Conservation (phyloP, 1,284 basidiomycete species). For the Pyrrhoderma lamaoense region DNA sequence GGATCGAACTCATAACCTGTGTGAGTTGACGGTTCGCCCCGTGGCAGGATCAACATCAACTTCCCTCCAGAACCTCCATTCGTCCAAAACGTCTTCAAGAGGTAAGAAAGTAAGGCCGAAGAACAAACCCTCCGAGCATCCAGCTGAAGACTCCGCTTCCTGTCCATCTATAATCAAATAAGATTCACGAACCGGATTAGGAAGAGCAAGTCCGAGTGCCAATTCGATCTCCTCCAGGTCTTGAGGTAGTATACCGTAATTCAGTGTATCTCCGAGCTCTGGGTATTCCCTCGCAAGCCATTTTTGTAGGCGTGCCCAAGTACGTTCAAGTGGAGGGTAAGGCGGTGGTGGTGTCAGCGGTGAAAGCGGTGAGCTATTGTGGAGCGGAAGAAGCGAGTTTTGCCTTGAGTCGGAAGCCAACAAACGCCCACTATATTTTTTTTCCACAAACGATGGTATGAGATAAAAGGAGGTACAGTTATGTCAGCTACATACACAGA, state of each 20-base stretch:
- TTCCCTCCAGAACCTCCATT: constrained; percentile 91
- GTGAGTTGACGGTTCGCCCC: constrained; percentile 63
- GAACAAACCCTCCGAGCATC: constrained; percentile 83
- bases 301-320: constrained; percentile 72
- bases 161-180: constrained; percentile 81
- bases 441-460: too few species aligned
- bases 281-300: constrained; percentile 81
- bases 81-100: constrained; percentile 83
- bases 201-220: constrained; percentile 75
- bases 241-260: constrained; percentile 72
- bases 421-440: constrained; percentile 18
- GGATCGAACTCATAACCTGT: constrained; percentile 83
- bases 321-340: constrained; percentile 70
- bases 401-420: constrained; percentile 41
- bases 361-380: constrained; percentile 30
- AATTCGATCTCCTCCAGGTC: constrained; percentile 74
- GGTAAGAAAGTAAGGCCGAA: constrained; percentile 81
- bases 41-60: constrained; percentile 81
- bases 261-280: constrained; percentile 86
- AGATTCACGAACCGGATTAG: constrained; percentile 74
- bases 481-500: background rate
- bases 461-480: too few species aligned
- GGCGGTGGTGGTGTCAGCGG: constrained; percentile 37
- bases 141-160: constrained; percentile 78
- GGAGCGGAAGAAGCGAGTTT: constrained; percentile 58